Base-by-base conservation (phyloP, 257 asterid species). In the Cynanchum wilfordii region DNA sequence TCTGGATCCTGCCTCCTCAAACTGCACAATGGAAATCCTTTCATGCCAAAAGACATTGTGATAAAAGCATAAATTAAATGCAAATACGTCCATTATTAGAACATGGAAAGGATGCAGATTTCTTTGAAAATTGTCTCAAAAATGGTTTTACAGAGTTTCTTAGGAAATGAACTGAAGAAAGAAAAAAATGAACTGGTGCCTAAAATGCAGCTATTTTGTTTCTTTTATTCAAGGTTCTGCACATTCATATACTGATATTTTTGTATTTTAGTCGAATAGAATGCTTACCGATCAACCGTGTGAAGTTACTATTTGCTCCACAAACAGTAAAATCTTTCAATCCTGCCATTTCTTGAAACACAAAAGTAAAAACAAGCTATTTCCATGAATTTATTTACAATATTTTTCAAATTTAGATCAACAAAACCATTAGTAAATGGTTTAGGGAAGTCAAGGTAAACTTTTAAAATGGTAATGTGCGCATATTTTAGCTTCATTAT, bases 1-100 rank as follows among this genome's bases (percentile, higher is more conserved):
- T 77, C 81, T 75, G 74, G 79, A 60, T 45, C 77, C 74, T 75
- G 82, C 84, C 74, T 66, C 88, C 77, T 73, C 77, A 69, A 79
- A 78, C 86, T 75, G 83, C 82, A 83, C 57, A 78, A 82, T 62
- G 73, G 77, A 69, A 79, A 77, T 81, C 82, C 81, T 73, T 82
- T 75, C 81, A 80, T 68, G 78, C 75, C 67, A 81, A 78, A 40
- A 62, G 70, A 44, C 75, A 79, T 63, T 67, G 76, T 67, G 66
- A 72, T 75, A 71, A 75, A 44, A 64, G 77, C n/a, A 66, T 68
- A 58, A 66, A 45, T 65, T 27, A 64, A 56, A 86, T 70, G 76
- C 76, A 70, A 60, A 55, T 56, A 66, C 73, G n/a, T 72, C 47
- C 42, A n/a, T n/a, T 40, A 10, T 24, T 22, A 30, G 68, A 29